phyloP scores from a whole-genome alignment of 2,329 filamentous ascomycete species.

The Kalaharituber pfeilii region DNA sequence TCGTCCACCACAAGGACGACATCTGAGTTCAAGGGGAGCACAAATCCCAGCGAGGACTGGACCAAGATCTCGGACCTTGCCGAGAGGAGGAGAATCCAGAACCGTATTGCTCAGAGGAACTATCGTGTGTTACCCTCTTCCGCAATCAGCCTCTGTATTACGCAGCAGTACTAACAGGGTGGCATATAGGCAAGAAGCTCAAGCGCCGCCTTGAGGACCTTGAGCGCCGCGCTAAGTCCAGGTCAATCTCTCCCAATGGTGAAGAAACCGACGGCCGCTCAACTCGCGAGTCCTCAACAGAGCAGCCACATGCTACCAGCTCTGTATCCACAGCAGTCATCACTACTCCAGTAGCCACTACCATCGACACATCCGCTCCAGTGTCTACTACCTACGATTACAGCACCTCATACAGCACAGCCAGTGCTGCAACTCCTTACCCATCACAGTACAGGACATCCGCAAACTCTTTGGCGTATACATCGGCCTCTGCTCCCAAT shows the following conservation, averaged over 20 bases:
- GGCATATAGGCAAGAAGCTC: slow-evolving; percentile 63
- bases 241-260: slow-evolving; percentile 19
- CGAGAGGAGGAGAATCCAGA: slow-evolving; percentile 50
- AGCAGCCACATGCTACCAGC: slow-evolving; percentile 12
- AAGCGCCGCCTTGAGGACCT: slow-evolving; percentile 77
- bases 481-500: slow-evolving; percentile 7
- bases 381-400: slow-evolving; percentile 11
- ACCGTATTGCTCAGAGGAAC: slow-evolving; percentile 52
- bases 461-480: slow-evolving; percentile 14
- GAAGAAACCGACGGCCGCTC: slow-evolving; percentile 19
- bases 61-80: slow-evolving; percentile 56
- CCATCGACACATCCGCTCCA: slow-evolving; percentile 6
- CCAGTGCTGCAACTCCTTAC: slow-evolving; percentile 10
- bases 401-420: slow-evolving; percentile 7
- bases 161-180: not conserved
- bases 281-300: slow-evolving; percentile 17
- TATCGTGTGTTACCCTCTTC: slow-evolving; percentile 36
- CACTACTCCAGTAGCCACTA: not conserved
- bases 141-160: not conserved
- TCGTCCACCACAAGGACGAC: slow-evolving; percentile 13
- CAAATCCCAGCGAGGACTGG: slow-evolving; percentile 49
- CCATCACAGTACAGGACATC: slow-evolving; percentile 13
- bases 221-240: slow-evolving; percentile 49
- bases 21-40: slow-evolving; percentile 18
- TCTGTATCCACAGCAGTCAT: slow-evolving; percentile 8